Evolutionary conservation across 768 basidiomycete genomes (phyloP).

Genomic region (Rhodotorula sphaerocarpa): DNA sequence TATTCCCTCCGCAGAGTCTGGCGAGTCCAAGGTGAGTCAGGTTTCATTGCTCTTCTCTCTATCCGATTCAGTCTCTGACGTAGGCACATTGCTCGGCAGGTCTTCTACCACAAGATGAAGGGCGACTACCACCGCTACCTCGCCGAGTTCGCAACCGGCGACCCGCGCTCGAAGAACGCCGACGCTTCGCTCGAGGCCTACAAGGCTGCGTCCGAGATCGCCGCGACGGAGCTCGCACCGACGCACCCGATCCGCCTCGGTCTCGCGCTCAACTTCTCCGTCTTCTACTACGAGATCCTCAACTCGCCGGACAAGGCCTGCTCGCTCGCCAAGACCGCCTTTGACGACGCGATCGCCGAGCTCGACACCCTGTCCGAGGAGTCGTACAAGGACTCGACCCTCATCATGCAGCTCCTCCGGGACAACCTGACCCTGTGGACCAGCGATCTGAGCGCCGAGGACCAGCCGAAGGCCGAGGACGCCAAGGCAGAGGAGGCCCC

Average conservation of each 20-base stretch:
- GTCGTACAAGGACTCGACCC: slow-evolving; percentile 97
- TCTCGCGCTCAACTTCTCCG: slow-evolving; percentile 97
- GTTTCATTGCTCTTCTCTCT: slow-evolving; percentile 40
- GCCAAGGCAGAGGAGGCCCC: slow-evolving; percentile 14
- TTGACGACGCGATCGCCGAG: slow-evolving; percentile 97
- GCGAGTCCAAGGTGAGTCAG: slow-evolving; percentile 97
- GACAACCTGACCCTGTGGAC: slow-evolving; percentile 93
- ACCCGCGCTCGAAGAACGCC: slow-evolving; percentile 92
- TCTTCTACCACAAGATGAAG: slow-evolving; percentile 58
- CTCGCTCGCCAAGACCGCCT: slow-evolving; percentile 97
- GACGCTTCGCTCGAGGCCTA: slow-evolving; percentile 96
- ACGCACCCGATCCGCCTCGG: slow-evolving; percentile 98
- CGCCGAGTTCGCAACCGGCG: slow-evolving; percentile 95
- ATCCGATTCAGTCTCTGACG: slow-evolving; percentile 8
- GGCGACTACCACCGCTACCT: slow-evolving; percentile 99
- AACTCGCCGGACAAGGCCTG: slow-evolving; percentile 98
- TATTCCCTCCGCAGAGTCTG: slow-evolving; percentile 88
- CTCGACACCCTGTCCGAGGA: slow-evolving; percentile 98
- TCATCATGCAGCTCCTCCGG: slow-evolving; percentile 77
- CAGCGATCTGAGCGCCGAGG: slow-evolving; percentile 61
- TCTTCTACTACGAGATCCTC: slow-evolving; percentile 99
- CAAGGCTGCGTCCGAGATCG: slow-evolving; percentile 96
- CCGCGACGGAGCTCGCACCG: slow-evolving; percentile 83
- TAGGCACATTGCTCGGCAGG: not conserved
- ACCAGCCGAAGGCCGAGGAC: slow-evolving; percentile 18